phyloP scores from a whole-genome alignment of 2,329 filamentous ascomycete genomes.

The Trichophyton rubrum region DNA sequence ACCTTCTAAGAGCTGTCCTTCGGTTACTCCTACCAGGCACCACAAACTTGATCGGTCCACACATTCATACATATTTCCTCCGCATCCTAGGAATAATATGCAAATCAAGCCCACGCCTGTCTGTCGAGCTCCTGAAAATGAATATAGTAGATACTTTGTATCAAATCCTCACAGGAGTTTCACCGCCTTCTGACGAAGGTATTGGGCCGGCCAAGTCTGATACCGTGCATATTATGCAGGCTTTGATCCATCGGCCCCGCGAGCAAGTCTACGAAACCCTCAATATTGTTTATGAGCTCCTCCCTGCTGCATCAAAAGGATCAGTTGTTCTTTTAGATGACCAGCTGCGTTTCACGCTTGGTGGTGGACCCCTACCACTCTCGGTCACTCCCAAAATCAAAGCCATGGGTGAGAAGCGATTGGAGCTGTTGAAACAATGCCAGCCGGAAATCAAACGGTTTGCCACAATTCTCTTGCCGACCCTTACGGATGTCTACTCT shows the following conservation, averaged over 20 bases:
- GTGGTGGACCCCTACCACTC: conserved; percentile 29
- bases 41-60: conserved; percentile 85
- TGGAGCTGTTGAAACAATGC: conserved; percentile 72
- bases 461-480: conserved; percentile 83
- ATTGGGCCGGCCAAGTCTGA: conserved; percentile 60
- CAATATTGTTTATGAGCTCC: conserved; percentile 90
- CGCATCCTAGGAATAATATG: conserved; percentile 83
- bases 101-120: conserved; percentile 73
- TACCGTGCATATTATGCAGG: conserved; percentile 97
- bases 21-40: conserved; percentile 83
- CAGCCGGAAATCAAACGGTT: conserved; percentile 81
- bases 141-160: conserved; percentile 96
- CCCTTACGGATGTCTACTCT: conserved; percentile 89
- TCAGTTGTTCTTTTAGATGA: conserved; percentile 41
- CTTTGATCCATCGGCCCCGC: conserved; percentile 83
- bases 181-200: conserved; percentile 66
- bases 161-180: conserved; percentile 92
- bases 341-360: conserved; percentile 33
- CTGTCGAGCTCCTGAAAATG: conserved; percentile 85
- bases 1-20: conserved; percentile 71
- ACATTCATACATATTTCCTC: conserved; percentile 92
- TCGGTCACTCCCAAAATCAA: conserved; percentile 28
- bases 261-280: conserved; percentile 96
- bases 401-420: conserved; percentile 59
- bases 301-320: conserved; percentile 59